Evolutionary conservation across 2,329 filamentous ascomycete species (phyloP).

Genomic region (Phoma sp.): DNA sequence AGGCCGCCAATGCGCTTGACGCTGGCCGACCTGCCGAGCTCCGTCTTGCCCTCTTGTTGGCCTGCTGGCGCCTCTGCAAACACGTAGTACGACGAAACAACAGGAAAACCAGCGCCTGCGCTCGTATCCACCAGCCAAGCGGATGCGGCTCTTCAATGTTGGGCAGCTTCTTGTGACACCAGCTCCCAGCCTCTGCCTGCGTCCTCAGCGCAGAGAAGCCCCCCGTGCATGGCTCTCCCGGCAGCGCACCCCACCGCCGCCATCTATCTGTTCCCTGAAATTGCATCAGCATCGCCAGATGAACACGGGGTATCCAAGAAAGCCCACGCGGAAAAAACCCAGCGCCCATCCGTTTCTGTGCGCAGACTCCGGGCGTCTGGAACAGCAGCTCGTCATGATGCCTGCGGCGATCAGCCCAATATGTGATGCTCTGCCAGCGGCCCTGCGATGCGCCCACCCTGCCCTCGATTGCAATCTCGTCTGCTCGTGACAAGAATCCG

Average conservation of each 20-base stretch:
- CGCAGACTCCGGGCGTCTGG: conserved; percentile 16
- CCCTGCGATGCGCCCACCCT: conserved; percentile 15
- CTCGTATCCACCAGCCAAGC: background rate
- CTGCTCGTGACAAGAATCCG: conserved; percentile 8
- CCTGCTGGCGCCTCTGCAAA: conserved; percentile 4
- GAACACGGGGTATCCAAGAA: conserved; percentile 14
- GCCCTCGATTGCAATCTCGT: conserved; percentile 11
- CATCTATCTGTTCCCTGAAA: conserved; percentile 5
- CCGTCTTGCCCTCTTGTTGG: conserved; percentile 6
- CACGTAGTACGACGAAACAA: background rate
- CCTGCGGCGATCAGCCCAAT: conserved; percentile 14
- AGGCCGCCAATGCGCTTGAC: conserved; percentile 18
- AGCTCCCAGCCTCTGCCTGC: background rate
- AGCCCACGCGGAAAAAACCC: conserved; percentile 7
- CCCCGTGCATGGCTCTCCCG: background rate
- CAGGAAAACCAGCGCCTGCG: background rate
- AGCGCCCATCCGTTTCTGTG: conserved; percentile 12
- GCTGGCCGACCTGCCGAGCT: conserved; percentile 16
- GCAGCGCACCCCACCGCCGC: background rate
- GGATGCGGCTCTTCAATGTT: background rate
- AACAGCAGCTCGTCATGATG: conserved; percentile 15
- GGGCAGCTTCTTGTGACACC: background rate
- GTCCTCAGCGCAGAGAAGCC: background rate
- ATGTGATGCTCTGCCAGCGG: conserved; percentile 1
- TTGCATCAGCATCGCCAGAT: conserved; percentile 11